Evolutionary conservation across 169 alveolate species (phyloP).

Genomic region (Plasmodium inui): DNA sequence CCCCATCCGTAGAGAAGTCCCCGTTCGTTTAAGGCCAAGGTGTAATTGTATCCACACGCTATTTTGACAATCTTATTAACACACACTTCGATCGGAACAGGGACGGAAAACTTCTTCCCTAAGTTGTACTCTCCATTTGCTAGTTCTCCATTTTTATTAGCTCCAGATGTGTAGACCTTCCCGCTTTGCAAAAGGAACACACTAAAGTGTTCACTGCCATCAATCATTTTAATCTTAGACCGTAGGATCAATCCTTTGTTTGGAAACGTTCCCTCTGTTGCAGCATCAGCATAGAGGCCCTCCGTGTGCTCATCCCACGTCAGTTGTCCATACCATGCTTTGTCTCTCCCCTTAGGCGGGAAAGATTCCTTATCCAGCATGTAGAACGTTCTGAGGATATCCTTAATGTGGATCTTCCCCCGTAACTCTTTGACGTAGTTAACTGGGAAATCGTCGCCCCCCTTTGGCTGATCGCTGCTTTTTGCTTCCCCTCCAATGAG

Average conservation of each 20-base stretch:
- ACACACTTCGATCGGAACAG: slow-evolving; percentile 37
- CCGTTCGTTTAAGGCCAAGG: slow-evolving; percentile 85
- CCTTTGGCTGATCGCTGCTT: not conserved
- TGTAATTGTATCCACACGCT: slow-evolving; percentile 92
- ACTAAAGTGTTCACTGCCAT: slow-evolving; percentile 91
- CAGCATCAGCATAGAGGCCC: not conserved
- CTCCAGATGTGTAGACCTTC: slow-evolving; percentile 94
- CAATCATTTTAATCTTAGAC: slow-evolving; percentile 81
- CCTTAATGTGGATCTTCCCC: slow-evolving; percentile 29
- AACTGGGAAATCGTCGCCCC: not conserved
- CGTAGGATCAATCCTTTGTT: slow-evolving; percentile 26
- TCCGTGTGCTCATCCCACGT: not conserved
- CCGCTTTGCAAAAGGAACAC: slow-evolving; percentile 90
- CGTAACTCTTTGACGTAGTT: slow-evolving; percentile 39
- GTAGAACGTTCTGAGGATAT: slow-evolving; percentile 13
- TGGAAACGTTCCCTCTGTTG: not conserved
- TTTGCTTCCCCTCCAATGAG: not conserved
- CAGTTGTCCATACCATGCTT: not conserved
- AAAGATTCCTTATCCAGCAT: not conserved
- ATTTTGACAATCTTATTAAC: slow-evolving; percentile 81
- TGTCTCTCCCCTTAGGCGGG: not conserved
- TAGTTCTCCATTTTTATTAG: slow-evolving; percentile 93
- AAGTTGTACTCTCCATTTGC: slow-evolving; percentile 82
- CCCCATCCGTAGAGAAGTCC: slow-evolving; percentile 91
- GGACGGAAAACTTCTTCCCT: slow-evolving; percentile 51